Evolutionary conservation across 371 early-diverging fungal genomes (phyloP).

Genomic region (Fennellomyces sp.): DNA sequence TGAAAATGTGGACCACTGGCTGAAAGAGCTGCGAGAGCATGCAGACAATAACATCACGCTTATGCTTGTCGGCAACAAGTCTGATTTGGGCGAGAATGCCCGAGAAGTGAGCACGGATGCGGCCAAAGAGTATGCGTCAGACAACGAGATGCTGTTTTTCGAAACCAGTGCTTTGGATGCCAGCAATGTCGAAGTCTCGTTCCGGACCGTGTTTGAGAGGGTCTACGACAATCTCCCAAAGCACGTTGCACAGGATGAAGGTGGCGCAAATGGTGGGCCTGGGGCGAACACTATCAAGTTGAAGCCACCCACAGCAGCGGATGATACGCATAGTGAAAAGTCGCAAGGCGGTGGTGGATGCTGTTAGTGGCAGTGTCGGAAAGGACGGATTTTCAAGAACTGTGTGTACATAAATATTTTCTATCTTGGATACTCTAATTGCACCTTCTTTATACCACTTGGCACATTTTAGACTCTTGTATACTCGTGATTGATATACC

Average conservation of each 20-base stretch:
- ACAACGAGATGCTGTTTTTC: slow-evolving; percentile 84
- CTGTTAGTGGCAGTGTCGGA: too few species aligned
- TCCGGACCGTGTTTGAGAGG: slow-evolving; percentile 44
- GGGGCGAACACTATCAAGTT: slow-evolving; percentile 38
- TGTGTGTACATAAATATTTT: too few species aligned
- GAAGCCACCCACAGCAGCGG: slow-evolving; percentile 26
- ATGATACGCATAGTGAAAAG: slow-evolving; percentile 8
- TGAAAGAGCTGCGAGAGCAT: slow-evolving; percentile 96
- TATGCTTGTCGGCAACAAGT: slow-evolving; percentile 98
- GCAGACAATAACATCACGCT: slow-evolving; percentile 91
- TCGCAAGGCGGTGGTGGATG: slow-evolving; percentile 22
- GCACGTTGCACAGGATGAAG: slow-evolving; percentile 21
- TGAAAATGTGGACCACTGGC: slow-evolving; percentile 90
- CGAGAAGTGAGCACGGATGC: slow-evolving; percentile 33
- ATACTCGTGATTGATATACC: too few species aligned
- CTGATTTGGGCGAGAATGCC: slow-evolving; percentile 84
- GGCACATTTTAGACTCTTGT: too few species aligned
- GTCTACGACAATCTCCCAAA: slow-evolving; percentile 35
- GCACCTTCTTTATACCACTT: too few species aligned
- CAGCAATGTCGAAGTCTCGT: slow-evolving; percentile 92
- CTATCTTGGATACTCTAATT: too few species aligned
- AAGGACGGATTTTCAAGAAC: too few species aligned
- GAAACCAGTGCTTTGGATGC: slow-evolving; percentile 94
- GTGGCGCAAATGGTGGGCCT: slow-evolving; percentile 5
- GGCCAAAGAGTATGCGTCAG: slow-evolving; percentile 80